phyloP scores from a whole-genome alignment of 177 flowering plant genomes.

The Telopea speciosissima region DNA sequence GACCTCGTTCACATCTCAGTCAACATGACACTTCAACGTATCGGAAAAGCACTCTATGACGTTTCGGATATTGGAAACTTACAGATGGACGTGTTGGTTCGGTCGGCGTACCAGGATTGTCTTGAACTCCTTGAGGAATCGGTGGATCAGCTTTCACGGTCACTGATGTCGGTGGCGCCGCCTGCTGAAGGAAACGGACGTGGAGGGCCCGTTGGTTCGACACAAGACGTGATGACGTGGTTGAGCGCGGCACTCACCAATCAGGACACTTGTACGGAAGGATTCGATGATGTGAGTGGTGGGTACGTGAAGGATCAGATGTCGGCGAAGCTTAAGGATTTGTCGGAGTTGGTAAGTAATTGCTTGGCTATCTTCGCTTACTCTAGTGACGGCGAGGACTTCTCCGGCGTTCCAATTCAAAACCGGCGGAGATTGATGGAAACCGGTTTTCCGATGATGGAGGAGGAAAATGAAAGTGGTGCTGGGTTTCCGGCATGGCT shows the following conservation, averaged over 20 bases:
- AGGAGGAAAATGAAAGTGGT: neutral
- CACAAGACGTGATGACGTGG: conserved; percentile 83
- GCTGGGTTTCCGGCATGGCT: conserved; percentile 69
- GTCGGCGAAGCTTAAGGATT: conserved; percentile 34
- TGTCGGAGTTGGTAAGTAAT: conserved; percentile 76
- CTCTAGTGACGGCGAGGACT: conserved; percentile 31
- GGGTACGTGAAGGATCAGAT: conserved; percentile 52
- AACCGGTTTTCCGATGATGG: neutral
- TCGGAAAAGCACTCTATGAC: conserved; percentile 47
- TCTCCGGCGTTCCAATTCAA: conserved; percentile 71
- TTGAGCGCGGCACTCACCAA: conserved; percentile 84
- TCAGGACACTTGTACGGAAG: conserved; percentile 89
- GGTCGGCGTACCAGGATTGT: conserved; percentile 79
- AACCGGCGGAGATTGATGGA: conserved; percentile 45
- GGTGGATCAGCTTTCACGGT: conserved; percentile 48
- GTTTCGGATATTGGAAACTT: conserved; percentile 36
- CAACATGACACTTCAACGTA: conserved; percentile 61
- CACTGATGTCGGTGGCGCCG: conserved; percentile 43
- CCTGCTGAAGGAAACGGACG: neutral
- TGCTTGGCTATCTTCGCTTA: conserved; percentile 59
- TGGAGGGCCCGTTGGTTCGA: conserved; percentile 19
- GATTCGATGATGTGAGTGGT: conserved; percentile 37
- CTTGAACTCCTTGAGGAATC: conserved; percentile 79
- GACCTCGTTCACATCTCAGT: conserved; percentile 83
- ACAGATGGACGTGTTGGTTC: conserved; percentile 47